phyloP scores from a whole-genome alignment of 2,329 filamentous ascomycete species.

The Pseudonectria foliicola region DNA sequence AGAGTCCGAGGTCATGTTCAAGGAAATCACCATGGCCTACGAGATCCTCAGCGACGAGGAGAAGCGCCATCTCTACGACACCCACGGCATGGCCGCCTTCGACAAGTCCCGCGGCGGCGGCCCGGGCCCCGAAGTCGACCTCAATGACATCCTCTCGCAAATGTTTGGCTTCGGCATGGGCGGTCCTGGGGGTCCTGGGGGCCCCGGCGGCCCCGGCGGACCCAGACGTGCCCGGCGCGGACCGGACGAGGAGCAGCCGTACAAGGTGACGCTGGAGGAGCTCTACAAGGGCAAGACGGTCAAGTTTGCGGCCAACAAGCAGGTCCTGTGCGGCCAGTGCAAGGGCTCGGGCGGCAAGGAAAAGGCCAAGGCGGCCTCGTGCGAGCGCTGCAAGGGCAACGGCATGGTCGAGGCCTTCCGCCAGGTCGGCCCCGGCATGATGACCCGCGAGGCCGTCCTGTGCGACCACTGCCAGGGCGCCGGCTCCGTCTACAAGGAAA shows the following conservation, averaged over 20 bases:
- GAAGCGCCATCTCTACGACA: conserved; percentile 86
- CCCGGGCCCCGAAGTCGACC: conserved; percentile 66
- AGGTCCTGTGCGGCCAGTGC: conserved; percentile 79
- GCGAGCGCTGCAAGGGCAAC: conserved; percentile 75
- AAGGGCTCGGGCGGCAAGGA: conserved; percentile 88
- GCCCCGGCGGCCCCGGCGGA: conserved; percentile 43
- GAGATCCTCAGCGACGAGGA: conserved; percentile 96
- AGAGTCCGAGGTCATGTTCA: conserved; percentile 87
- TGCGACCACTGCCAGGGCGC: conserved; percentile 80
- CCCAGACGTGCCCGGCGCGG: conserved; percentile 62
- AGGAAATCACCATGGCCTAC: conserved; percentile 87
- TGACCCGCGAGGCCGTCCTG: conserved; percentile 69
- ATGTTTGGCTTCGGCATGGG: conserved; percentile 80
- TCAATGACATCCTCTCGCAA: conserved; percentile 87
- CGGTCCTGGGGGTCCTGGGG: conserved; percentile 39
- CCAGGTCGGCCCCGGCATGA: conserved; percentile 78
- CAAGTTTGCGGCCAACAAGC: conserved; percentile 92
- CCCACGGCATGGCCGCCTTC: conserved; percentile 92
- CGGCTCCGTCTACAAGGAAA: conserved; percentile 86
- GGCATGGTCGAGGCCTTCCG: conserved; percentile 72
- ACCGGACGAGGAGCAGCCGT: conserved; percentile 79
- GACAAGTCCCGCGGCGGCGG: conserved; percentile 66
- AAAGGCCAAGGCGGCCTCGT: conserved; percentile 76
- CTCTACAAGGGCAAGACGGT: conserved; percentile 98
- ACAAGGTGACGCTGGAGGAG: conserved; percentile 87